Percentiles rank a stretch among this genome's conserved stretches.
These are phyloP conservation scores for Macrophomina phaseolina DNA, from an alignment of 2,329 filamentous ascomycete genomes.

Conservation along the genomic window DNA sequence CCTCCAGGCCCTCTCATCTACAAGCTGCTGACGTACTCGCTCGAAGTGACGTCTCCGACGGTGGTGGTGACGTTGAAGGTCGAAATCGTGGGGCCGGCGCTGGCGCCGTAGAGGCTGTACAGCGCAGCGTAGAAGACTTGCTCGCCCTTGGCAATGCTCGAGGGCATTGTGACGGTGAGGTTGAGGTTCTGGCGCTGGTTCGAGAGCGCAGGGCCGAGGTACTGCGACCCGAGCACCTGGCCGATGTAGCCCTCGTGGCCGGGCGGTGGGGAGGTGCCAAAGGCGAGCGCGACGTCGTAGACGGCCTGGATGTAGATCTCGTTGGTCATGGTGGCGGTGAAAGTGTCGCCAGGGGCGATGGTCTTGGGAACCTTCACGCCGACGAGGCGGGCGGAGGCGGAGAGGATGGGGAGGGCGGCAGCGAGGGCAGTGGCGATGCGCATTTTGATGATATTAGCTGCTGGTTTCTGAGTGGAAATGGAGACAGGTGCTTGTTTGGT, in stretches of 20 bases:
- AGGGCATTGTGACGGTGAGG: conserved; percentile 32
- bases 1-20: background rate
- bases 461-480: background rate
- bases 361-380: conserved; percentile 52
- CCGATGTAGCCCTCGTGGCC: conserved; percentile 42
- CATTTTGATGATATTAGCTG: conserved; percentile 28
- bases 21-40: conserved; percentile 16
- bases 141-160: conserved; percentile 29
- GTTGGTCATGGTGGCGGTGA: conserved; percentile 48
- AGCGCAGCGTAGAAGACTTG: conserved; percentile 34
- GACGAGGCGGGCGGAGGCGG: conserved; percentile 48
- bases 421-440: conserved; percentile 32
- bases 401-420: conserved; percentile 29
- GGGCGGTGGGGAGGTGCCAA: conserved; percentile 42
- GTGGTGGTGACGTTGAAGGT: conserved; percentile 25
- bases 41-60: conserved; percentile 4
- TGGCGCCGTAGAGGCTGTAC: conserved; percentile 38
- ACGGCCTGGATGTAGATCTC: conserved; percentile 54
- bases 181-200: conserved; percentile 38
- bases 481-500: background rate
- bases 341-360: conserved; percentile 46
- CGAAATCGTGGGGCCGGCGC: conserved; percentile 26
- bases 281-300: conserved; percentile 53
- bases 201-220: conserved; percentile 45
- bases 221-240: conserved; percentile 37